phyloP scores from a whole-genome alignment of 2,329 filamentous ascomycete species.

The Xylariales sp. region DNA sequence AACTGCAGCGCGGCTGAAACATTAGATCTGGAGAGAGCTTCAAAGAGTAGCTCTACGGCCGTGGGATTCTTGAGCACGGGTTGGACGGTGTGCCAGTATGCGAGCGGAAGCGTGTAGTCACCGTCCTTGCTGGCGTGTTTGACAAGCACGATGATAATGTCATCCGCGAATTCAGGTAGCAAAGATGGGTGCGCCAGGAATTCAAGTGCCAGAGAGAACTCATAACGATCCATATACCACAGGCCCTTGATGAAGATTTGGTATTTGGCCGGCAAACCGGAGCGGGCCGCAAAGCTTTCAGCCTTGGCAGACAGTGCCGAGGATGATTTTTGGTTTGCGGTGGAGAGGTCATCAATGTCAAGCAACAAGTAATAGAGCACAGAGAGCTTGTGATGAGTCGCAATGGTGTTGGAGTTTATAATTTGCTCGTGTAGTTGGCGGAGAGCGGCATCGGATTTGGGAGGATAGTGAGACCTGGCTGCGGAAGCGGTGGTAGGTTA shows the following conservation, averaged over 20 bases:
- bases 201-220: conserved; percentile 68
- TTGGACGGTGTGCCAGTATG: conserved; percentile 73
- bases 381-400: conserved; percentile 74
- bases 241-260: conserved; percentile 77
- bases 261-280: conserved; percentile 70
- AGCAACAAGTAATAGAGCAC: conserved; percentile 80
- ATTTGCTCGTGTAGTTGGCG: conserved; percentile 68
- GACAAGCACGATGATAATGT: conserved; percentile 69
- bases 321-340: too few species aligned
- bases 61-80: conserved; percentile 63
- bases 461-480: conserved; percentile 66
- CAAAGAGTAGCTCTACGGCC: conserved; percentile 64
- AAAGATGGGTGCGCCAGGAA: conserved; percentile 76
- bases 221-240: conserved; percentile 71
- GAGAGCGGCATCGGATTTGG: conserved; percentile 63
- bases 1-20: conserved; percentile 73
- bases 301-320: conserved; percentile 41
- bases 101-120: conserved; percentile 64
- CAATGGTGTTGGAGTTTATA: conserved; percentile 53
- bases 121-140: conserved; percentile 51
- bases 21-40: conserved; percentile 61
- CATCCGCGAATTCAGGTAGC: conserved; percentile 76
- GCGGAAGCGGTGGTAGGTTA: conserved; percentile 2
- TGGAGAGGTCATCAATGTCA: conserved; percentile 55
- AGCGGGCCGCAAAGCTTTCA: conserved; percentile 53